Evolutionary conservation across 2,329 filamentous ascomycete species (phyloP).

Genomic region (Colletotrichum sp.): DNA sequence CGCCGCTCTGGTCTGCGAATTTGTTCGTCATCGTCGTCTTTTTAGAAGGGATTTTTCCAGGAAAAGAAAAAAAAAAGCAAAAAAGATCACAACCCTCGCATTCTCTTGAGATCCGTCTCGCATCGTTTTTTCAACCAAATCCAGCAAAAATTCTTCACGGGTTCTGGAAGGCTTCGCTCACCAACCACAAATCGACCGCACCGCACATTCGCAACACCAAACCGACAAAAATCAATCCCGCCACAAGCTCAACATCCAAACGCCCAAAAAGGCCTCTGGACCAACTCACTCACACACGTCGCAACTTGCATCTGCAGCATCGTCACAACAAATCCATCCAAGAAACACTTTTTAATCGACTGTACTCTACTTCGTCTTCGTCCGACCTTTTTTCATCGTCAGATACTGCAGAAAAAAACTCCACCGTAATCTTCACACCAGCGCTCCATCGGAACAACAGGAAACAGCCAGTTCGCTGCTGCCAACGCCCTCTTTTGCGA

Average conservation of each 20-base stretch:
- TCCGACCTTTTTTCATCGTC: not conserved
- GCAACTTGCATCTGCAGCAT: conserved; percentile 4
- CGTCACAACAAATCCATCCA: not conserved
- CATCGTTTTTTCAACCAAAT: conserved; percentile 18
- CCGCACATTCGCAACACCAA: conserved; percentile 15
- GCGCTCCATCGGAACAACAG: not conserved
- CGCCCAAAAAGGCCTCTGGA: not conserved
- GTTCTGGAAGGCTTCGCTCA: conserved; percentile 20
- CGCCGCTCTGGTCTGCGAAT: conserved; percentile 24
- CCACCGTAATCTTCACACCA: conserved; percentile 12
- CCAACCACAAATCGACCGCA: not conserved
- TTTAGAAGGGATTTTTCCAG: conserved; percentile 19
- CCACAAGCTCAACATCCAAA: not conserved
- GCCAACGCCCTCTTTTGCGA: not conserved
- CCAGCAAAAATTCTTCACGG: not conserved
- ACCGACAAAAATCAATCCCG: not conserved
- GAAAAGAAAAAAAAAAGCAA: conserved; percentile 1
- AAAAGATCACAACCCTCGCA: not conserved
- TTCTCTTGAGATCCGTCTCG: conserved; percentile 22
- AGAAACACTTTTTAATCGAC: conserved; percentile 41
- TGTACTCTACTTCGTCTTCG: conserved; percentile 33
- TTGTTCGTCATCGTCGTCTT: conserved; percentile 32
- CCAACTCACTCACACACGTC: not conserved
- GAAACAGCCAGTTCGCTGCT: not conserved
- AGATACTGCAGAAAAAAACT: conserved; percentile 4